These are phyloP conservation scores for Oxyria digyna DNA, from an alignment of 148 eudicot species.

Conservation along the genomic window DNA sequence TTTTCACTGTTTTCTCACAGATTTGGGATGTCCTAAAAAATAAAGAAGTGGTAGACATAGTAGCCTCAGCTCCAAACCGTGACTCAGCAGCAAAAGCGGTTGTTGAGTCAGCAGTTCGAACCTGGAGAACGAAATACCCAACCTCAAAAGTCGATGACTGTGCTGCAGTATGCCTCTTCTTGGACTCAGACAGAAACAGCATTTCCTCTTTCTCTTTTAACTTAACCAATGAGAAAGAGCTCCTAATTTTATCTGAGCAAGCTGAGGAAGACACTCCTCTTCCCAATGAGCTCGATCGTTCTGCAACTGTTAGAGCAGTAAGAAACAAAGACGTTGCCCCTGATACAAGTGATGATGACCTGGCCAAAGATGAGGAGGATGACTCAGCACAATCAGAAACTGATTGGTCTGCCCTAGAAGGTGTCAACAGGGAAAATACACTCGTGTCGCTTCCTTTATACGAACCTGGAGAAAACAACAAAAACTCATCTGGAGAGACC, in stretches of 20 bases:
- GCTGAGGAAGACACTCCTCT: conserved; percentile 16
- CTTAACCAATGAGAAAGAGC: conserved; percentile 20
- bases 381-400: background rate
- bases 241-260: background rate
- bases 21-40: conserved; percentile 91
- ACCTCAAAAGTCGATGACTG: conserved; percentile 90
- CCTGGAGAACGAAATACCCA: conserved; percentile 69
- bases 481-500: conserved; percentile 15
- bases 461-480: conserved; percentile 18
- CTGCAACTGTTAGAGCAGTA: conserved; percentile 24
- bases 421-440: conserved; percentile 43
- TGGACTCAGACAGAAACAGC: conserved; percentile 25
- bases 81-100: conserved; percentile 50
- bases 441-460: conserved; percentile 37
- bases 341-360: conserved; percentile 14
- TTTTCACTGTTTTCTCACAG: conserved; percentile 18
- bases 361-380: conserved; percentile 7
- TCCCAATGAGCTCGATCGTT: conserved; percentile 16
- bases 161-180: conserved; percentile 84
- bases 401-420: conserved; percentile 52
- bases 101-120: conserved; percentile 66
- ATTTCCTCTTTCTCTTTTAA: conserved; percentile 27
- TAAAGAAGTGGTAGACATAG: conserved; percentile 67
- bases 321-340: conserved; percentile 7
- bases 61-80: conserved; percentile 46